phyloP scores from a whole-genome alignment of 805 yeast species.

The Candida verbasci region DNA sequence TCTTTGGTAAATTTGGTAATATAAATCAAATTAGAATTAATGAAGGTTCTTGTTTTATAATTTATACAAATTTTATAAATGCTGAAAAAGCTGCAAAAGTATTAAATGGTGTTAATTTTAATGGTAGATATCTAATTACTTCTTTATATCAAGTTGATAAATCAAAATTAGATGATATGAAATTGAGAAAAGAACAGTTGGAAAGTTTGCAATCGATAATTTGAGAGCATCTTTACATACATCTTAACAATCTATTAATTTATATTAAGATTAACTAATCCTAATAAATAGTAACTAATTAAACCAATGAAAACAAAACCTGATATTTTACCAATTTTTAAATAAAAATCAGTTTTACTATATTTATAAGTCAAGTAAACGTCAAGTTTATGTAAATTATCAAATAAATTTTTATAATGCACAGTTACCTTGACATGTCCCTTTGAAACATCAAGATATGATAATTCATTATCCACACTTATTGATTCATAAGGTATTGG shows the following conservation, averaged over 20 bases:
- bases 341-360: slow-evolving; percentile 46
- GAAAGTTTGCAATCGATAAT: no score
- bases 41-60: slow-evolving; percentile 49
- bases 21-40: slow-evolving; percentile 49
- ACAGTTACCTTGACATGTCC: slow-evolving; percentile 79
- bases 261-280: slow-evolving; percentile 24
- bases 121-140: slow-evolving; percentile 56
- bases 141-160: slow-evolving; percentile 43
- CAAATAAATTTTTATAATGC: slow-evolving; percentile 57
- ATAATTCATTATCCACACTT: slow-evolving; percentile 35
- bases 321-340: slow-evolving; percentile 66
- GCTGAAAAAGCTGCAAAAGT: slow-evolving; percentile 53
- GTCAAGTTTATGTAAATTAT: slow-evolving; percentile 55
- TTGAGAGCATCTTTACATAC: no score
- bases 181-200: slow-evolving; percentile 20
- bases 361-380: slow-evolving; percentile 62
- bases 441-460: slow-evolving; percentile 66
- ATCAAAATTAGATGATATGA: slow-evolving; percentile 23
- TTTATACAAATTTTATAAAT: slow-evolving; percentile 44
- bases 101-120: slow-evolving; percentile 55
- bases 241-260: no score
- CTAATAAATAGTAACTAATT: slow-evolving; percentile 45
- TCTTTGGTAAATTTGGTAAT: slow-evolving; percentile 53
- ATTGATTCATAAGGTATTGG: slow-evolving; percentile 43
- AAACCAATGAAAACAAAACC: slow-evolving; percentile 58